These are phyloP conservation scores for Cladosporium sp. DNA, from an alignment of 2,329 filamentous ascomycete species.

Conservation along the genomic window DNA sequence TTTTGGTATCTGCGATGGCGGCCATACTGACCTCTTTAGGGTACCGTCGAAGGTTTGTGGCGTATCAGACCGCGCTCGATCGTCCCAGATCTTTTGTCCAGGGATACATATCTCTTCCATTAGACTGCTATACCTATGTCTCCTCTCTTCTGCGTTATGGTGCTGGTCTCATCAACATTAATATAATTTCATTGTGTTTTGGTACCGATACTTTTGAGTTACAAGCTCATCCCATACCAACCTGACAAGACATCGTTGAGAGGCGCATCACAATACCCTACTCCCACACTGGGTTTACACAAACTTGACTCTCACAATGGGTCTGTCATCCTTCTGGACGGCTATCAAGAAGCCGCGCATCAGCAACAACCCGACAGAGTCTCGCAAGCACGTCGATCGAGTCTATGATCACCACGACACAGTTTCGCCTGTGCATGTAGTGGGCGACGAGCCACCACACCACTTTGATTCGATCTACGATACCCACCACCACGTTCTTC, in stretches of 20 bases:
- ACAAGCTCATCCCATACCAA: not conserved
- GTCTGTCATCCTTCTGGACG: conserved; percentile 10
- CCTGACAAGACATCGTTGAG: not conserved
- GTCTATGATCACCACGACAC: not conserved
- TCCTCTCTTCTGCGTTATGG: not conserved
- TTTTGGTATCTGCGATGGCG: not conserved
- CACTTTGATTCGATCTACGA: conserved; percentile 9
- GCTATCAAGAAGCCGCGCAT: conserved; percentile 6
- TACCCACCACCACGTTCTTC: conserved; percentile 4
- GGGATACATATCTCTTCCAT: conserved; percentile 1
- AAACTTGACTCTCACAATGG: not conserved
- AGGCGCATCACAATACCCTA: not conserved
- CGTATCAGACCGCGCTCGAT: not conserved
- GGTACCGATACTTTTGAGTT: not conserved
- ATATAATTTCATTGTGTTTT: too few relatives aligned
- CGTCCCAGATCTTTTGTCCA: not conserved
- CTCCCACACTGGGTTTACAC: not conserved
- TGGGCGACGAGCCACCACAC: not conserved
- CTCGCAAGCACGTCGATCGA: conserved; percentile 3
- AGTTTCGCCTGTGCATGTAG: not conserved
- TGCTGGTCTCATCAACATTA: not conserved
- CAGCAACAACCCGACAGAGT: conserved; percentile 4
- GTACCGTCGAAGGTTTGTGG: not conserved
- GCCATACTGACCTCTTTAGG: not conserved
- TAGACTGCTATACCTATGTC: not conserved